Evolutionary conservation across 176 grass and related monocot genomes (phyloP).

Genomic region (Musa beccarii): DNA sequence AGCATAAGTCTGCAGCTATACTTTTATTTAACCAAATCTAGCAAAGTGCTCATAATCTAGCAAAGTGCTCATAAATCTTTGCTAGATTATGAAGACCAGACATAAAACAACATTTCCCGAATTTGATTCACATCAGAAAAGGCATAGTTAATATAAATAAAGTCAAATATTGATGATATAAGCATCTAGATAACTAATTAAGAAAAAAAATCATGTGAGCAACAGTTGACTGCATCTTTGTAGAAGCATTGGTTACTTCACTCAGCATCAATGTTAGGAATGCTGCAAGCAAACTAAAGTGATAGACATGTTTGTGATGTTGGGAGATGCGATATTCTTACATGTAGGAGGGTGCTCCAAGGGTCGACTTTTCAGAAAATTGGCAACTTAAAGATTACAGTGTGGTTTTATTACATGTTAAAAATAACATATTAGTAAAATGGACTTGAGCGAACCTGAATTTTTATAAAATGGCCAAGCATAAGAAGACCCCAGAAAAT

Average conservation of each 20-base stretch:
- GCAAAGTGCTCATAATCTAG: not conserved
- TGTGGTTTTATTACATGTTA: not conserved
- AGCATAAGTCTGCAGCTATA: not conserved
- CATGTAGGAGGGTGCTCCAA: too few species aligned
- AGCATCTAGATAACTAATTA: too few species aligned
- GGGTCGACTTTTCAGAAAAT: not conserved
- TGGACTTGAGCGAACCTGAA: conserved; percentile 36
- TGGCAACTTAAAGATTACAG: not conserved
- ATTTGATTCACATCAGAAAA: not conserved
- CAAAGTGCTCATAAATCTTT: not conserved
- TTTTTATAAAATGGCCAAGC: conserved; percentile 76
- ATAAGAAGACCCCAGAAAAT: conserved; percentile 96
- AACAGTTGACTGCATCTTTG: too few species aligned
- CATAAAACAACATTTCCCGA: not conserved
- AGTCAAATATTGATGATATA: too few species aligned
- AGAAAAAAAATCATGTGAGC: too few species aligned
- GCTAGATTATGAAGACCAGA: not conserved
- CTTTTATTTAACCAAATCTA: not conserved
- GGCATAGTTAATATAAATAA: too few species aligned
- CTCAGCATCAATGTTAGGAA: too few species aligned
- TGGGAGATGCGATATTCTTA: too few species aligned
- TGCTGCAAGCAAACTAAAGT: too few species aligned
- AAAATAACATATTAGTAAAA: not conserved
- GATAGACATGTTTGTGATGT: too few species aligned
- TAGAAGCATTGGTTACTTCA: too few species aligned